Evolutionary conservation across 148 eudicot genomes (phyloP).

Genomic region (Oxyria digyna): DNA sequence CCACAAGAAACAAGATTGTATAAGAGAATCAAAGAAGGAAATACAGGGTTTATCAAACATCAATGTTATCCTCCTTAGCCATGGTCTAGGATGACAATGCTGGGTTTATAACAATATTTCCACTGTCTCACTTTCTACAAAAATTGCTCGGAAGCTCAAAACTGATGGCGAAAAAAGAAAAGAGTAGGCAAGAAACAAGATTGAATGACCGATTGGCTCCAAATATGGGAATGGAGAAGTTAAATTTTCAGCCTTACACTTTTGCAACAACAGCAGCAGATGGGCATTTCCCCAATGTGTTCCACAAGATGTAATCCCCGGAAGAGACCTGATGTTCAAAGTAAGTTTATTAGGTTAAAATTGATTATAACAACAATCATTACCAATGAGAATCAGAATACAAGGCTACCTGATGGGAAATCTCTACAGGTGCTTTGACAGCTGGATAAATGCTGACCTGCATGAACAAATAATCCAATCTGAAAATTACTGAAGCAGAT

Average conservation of each 20-base stretch:
- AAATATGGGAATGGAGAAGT: not conserved
- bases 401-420: slow-evolving; percentile 54
- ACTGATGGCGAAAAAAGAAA: not conserved
- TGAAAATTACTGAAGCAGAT: not conserved
- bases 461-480: not conserved
- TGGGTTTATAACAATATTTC: not conserved
- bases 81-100: not conserved
- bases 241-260: not conserved
- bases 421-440: slow-evolving; percentile 76
- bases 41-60: no score
- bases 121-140: not conserved
- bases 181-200: not conserved
- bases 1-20: no score
- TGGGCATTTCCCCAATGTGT: slow-evolving; percentile 94
- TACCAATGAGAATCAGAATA: not conserved
- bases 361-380: not conserved
- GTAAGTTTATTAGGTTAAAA: not conserved
- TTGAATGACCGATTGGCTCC: no score
- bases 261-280: slow-evolving; percentile 45
- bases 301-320: slow-evolving; percentile 95
- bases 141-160: not conserved
- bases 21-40: no score
- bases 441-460: slow-evolving; percentile 87
- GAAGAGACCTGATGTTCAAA: slow-evolving; percentile 33
- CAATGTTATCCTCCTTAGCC: not conserved